phyloP scores from a whole-genome alignment of 345 rosid species.

The Lepidium sativum region DNA sequence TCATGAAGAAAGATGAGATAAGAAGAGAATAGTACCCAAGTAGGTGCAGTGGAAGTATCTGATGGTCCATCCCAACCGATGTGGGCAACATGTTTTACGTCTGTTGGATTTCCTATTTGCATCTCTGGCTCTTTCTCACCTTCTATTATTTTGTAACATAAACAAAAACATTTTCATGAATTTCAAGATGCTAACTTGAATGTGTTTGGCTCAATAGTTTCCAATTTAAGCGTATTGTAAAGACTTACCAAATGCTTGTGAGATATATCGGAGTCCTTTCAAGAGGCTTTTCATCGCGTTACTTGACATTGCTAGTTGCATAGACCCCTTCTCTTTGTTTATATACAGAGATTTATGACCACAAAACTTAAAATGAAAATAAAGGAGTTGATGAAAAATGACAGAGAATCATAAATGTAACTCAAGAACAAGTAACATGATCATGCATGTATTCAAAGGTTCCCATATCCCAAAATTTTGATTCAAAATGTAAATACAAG shows the following conservation, averaged over 20 bases:
- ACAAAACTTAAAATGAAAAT: neutral
- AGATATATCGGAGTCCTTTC: constrained; percentile 43
- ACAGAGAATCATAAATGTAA: neutral
- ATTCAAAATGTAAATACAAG: neutral
- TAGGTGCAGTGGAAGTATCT: constrained; percentile 8
- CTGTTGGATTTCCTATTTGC: constrained; percentile 77
- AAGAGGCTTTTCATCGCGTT: constrained; percentile 37
- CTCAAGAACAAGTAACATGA: neutral
- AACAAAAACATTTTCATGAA: neutral
- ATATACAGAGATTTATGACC: neutral
- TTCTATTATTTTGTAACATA: constrained; percentile 19
- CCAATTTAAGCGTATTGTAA: neutral
- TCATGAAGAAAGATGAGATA: neutral
- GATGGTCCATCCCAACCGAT: constrained; percentile 69
- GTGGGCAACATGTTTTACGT: constrained; percentile 93
- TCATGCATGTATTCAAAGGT: neutral
- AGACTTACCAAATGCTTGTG: constrained; percentile 42
- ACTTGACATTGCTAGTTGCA: constrained; percentile 12
- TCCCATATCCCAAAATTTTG: neutral
- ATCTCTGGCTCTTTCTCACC: constrained; percentile 62
- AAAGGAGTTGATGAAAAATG: neutral
- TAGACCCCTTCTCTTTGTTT: neutral
- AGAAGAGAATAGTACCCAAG: neutral
- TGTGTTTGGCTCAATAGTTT: neutral
- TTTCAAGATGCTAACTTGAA: neutral